Base-by-base conservation (phyloP, 352 stramenopile genomes). In the Phytophthora pinifolia region DNA sequence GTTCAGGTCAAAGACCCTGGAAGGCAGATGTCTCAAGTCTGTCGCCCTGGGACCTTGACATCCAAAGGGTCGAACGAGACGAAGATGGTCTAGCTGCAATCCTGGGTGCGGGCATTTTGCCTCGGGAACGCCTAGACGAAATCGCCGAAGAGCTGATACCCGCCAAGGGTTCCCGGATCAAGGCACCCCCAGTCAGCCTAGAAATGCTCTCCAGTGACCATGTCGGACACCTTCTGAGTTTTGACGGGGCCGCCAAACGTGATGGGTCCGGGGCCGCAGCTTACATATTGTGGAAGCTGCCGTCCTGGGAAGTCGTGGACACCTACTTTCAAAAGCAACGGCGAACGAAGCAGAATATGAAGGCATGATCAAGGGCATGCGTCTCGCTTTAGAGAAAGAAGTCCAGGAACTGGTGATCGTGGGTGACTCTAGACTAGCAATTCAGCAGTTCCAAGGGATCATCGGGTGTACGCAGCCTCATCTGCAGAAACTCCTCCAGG, bases 391-490 rank as follows among this genome's bases (percentile, higher is more conserved):
- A 25, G 5, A 17, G n/a, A 17, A 6, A 4, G 44, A 9, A n/a
- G 44, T 54, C 14, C 4, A 46, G 2, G 35, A 54, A 3, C 5
- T 54, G 0, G 46, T 54, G 4, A 35, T 54, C 6, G 47, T 54
- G 6, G 34, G 47, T 0, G 47, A 54, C 25, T 45, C 35, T 4
- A n/a, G 35, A 1, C 7, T 54, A 27, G 27, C 47, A 0, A 55
- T 51, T 9, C 44, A 51, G 17, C 31, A 51, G 15, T 18, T 51
- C 10, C 44, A 51, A 37, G 31, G 31, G 12, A 13, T 41, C 6
- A 39, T 51, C 3, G 39, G 33, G 1, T 64, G 46, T 25, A 63
- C 53, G 22, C 25, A 54, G 12, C 25, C 62, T 2, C 43, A 62
- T n/a, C 55, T 65, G 22, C 34, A 17, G 25, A 45, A 48, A 30